Percentiles rank a stretch among this genome's conserved stretches.
These are phyloP conservation scores for Serendipita sp. DNA, from an alignment of 768 basidiomycete species.

Conservation along the genomic window DNA sequence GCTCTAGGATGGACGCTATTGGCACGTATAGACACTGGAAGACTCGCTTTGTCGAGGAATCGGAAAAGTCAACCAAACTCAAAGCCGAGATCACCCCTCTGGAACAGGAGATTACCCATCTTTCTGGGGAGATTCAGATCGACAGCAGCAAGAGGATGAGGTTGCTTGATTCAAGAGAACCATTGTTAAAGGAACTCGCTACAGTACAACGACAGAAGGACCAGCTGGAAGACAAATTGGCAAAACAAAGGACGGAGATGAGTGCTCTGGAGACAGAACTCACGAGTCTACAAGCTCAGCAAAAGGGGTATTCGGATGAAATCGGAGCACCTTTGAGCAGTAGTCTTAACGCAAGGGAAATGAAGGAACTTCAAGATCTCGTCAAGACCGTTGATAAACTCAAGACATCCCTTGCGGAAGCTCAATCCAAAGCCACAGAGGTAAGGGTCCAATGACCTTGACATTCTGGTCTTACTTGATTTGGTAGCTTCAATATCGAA, in stretches of 20 bases:
- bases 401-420: constrained; percentile 50
- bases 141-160: constrained; percentile 53
- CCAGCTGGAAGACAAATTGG: constrained; percentile 40
- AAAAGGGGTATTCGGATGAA: constrained; percentile 51
- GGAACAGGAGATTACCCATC: constrained; percentile 74
- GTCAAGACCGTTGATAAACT: constrained; percentile 61
- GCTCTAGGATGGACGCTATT: constrained; percentile 80
- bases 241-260: constrained; percentile 46
- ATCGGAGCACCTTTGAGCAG: constrained; percentile 57
- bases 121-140: constrained; percentile 58
- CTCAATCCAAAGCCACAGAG: neutral
- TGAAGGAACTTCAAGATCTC: constrained; percentile 43
- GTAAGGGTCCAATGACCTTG: neutral
- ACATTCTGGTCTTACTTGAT: constrained; percentile 8
- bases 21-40: constrained; percentile 63
- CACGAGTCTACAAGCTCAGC: constrained; percentile 40
- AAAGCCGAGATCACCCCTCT: constrained; percentile 48
- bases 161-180: constrained; percentile 49
- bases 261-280: constrained; percentile 63
- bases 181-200: constrained; percentile 44
- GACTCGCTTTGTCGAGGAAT: constrained; percentile 48
- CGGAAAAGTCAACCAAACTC: constrained; percentile 51
- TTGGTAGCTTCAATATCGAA: constrained; percentile 48
- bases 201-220: constrained; percentile 54
- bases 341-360: constrained; percentile 59